These are phyloP conservation scores for Geum urbanum DNA, from an alignment of 306 rosid species.

Conservation along the genomic window DNA sequence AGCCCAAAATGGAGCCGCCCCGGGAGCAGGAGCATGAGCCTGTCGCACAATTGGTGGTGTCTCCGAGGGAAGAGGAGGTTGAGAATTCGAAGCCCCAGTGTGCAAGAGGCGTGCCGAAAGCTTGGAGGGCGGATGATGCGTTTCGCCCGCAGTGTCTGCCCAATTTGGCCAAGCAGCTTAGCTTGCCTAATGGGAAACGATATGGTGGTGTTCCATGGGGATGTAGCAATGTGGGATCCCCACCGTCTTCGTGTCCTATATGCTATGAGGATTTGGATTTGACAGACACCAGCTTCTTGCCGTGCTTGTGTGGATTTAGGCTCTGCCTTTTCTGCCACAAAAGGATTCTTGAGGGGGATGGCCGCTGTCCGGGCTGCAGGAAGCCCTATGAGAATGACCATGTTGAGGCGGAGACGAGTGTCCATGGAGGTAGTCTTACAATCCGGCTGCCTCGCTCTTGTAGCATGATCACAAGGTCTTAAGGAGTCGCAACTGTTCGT, in stretches of 20 bases:
- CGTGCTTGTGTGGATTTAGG: conserved; percentile 87
- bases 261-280: conserved; percentile 89
- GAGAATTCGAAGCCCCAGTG: conserved; percentile 33
- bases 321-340: conserved; percentile 98
- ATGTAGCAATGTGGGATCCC: conserved; percentile 24
- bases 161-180: conserved; percentile 72
- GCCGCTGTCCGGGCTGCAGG: conserved; percentile 97
- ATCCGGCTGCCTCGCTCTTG: conserved; percentile 69
- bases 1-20: conserved; percentile 40
- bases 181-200: conserved; percentile 53
- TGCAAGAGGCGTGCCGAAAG: conserved; percentile 36
- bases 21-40: conserved; percentile 33
- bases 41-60: conserved; percentile 12
- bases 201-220: conserved; percentile 56
- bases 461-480: conserved; percentile 81
- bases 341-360: conserved; percentile 87
- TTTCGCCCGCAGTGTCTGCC: conserved; percentile 91
- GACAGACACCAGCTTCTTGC: conserved; percentile 82
- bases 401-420: conserved; percentile 56
- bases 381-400: conserved; percentile 66
- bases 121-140: conserved; percentile 91
- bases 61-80: not conserved
- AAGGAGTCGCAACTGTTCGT: conserved; percentile 35
- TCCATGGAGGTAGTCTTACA: conserved; percentile 56
- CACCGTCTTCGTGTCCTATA: conserved; percentile 76